Percentiles rank a stretch among this genome's conserved stretches.
Conservation (phyloP, 2,329 filamentous ascomycete genomes). For the Didymosphaeria variabile region DNA sequence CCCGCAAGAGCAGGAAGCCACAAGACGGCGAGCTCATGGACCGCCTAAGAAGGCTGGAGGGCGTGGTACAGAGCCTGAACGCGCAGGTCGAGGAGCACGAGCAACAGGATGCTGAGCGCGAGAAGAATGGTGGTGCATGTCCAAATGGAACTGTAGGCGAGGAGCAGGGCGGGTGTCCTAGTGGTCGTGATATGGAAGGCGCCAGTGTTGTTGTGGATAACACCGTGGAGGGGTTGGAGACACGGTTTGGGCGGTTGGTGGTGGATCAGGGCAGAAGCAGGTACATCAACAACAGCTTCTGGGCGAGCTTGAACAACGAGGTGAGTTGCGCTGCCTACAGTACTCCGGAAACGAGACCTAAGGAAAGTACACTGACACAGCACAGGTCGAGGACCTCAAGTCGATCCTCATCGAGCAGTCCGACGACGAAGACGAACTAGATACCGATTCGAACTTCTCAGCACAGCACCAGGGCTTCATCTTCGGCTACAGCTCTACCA, state of each 20-base stretch:
- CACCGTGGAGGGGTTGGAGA: slow-evolving; percentile 53
- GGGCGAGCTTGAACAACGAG: slow-evolving; percentile 79
- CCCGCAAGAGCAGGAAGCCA: slow-evolving; percentile 72
- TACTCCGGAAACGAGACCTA: background rate
- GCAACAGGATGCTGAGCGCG: slow-evolving; percentile 42
- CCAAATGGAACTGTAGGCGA: background rate
- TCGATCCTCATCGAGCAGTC: slow-evolving; percentile 69
- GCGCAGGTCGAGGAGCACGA: slow-evolving; percentile 49
- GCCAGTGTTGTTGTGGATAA: slow-evolving; percentile 39
- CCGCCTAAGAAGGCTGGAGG: slow-evolving; percentile 75
- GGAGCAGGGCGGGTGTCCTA: slow-evolving; percentile 16
- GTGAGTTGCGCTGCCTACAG: slow-evolving; percentile 50
- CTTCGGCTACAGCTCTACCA: slow-evolving; percentile 76
- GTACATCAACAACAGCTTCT: slow-evolving; percentile 81
- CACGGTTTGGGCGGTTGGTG: slow-evolving; percentile 73
- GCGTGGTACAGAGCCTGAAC: slow-evolving; percentile 72
- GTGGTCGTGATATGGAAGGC: slow-evolving; percentile 2
- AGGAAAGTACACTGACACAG: slow-evolving; percentile 13
- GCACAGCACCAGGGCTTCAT: slow-evolving; percentile 75
- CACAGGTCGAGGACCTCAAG: slow-evolving; percentile 68
- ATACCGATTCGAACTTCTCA: slow-evolving; percentile 47
- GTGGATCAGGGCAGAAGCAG: slow-evolving; percentile 74
- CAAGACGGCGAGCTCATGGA: slow-evolving; percentile 77
- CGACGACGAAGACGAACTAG: slow-evolving; percentile 67
- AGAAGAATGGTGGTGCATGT: slow-evolving; percentile 26